Base-by-base conservation (phyloP, 1,284 basidiomycete species). In the Cryptococcus hybrid region DNA sequence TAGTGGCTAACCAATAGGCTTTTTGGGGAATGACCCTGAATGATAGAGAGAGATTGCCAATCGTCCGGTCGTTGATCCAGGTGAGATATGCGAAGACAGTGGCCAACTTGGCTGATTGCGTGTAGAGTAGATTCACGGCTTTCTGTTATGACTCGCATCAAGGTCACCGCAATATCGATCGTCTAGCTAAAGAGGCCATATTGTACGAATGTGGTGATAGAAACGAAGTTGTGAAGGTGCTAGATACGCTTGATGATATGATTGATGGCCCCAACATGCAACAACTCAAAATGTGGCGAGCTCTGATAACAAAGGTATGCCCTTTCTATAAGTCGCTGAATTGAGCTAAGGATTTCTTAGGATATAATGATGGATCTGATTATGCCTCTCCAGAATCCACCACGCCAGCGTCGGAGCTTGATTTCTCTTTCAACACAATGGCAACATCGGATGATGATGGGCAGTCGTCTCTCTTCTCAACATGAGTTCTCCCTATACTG, bases 271-370 rank as follows among this genome's bases (percentile, higher is more conserved):
- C 30, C 30, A 30, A 30, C 30, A 30, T 11, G 24, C 37, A 18
- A 47, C 38, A 8, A 18, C n/a, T 15, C 3, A 48, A 5, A 11
- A 39, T 47, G 8, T 60, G 59, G 59, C 57, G 50, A 13, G 65
- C 67, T 43, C 55, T 71, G 18, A 48, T 71, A 5, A 43, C 57
- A 40, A 67, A 68, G 1, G 72, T 74, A 51, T 65, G 70, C 60
- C 1, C 5, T 9, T 12, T 18, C 7, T 37, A 42, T 7, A 13
- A 3, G 30, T n/a, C 24, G 38, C 35, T 35, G 8, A 15, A 24
- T 13, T 11, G 34, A 18, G 45, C 5, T 2, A 5, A 44, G 47
- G 51, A 52, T 18, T 5, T 9, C 15, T 38, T 45, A 61, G 58
- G 53, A 58, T 50, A 35, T 57, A 5, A 42, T 56, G 8, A 36